Evolutionary conservation across 371 early-diverging fungal species (phyloP).

Genomic region (Fennellomyces sp.): DNA sequence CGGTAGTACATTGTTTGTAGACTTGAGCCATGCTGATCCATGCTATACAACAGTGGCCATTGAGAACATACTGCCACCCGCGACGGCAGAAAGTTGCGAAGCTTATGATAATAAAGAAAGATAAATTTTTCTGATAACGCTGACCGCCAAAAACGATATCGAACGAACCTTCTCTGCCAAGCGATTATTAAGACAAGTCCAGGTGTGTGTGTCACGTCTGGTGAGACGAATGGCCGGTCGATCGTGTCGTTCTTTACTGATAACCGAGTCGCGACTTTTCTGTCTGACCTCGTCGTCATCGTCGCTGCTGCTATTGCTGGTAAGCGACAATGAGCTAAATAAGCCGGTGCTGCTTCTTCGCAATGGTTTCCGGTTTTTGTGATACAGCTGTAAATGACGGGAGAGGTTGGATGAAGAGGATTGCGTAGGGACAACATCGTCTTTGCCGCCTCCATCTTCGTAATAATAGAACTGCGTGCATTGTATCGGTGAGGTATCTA

Average conservation of each 20-base stretch:
- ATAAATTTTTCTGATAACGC: too few species aligned
- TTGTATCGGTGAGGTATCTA: slow-evolving; percentile 24
- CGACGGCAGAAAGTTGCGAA: slow-evolving; percentile 24
- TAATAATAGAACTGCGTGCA: slow-evolving; percentile 28
- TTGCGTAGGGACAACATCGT: not conserved
- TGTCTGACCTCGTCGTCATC: not conserved
- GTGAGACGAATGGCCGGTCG: not conserved
- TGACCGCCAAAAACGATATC: slow-evolving; percentile 6
- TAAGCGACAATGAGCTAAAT: slow-evolving; percentile 2
- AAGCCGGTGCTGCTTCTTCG: slow-evolving; percentile 4
- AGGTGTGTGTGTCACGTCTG: too few species aligned
- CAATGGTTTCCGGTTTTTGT: not conserved
- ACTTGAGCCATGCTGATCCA: slow-evolving; percentile 46
- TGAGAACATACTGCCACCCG: slow-evolving; percentile 26
- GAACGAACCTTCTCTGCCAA: slow-evolving; percentile 1
- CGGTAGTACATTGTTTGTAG: slow-evolving; percentile 30
- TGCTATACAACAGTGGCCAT: slow-evolving; percentile 40
- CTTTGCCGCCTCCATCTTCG: not conserved
- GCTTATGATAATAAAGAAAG: slow-evolving; percentile 14
- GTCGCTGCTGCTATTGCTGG: not conserved
- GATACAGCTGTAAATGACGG: slow-evolving; percentile 1
- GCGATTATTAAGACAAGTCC: not conserved
- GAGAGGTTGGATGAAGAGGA: slow-evolving; percentile 9
- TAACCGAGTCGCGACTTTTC: not conserved
- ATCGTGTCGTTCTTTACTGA: not conserved